Conservation (phyloP, 805 yeast genomes). For the Candida ovalis region DNA sequence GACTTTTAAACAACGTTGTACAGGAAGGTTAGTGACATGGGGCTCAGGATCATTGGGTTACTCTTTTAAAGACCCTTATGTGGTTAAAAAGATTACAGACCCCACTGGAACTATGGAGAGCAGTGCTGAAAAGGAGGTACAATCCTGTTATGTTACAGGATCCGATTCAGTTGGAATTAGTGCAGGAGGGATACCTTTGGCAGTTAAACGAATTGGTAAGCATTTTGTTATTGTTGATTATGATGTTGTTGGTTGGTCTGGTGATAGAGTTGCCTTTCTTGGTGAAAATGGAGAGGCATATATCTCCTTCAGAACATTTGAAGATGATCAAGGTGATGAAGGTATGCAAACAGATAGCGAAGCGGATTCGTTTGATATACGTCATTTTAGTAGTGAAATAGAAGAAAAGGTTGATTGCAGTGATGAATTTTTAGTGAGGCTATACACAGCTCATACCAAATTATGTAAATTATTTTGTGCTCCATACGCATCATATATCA, state of each 20-base stretch:
- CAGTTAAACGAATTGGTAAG: conserved; percentile 5
- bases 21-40: conserved; percentile 8
- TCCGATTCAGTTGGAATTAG: conserved; percentile 6
- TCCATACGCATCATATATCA: conserved; percentile 7
- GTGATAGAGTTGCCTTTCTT: conserved; percentile 10
- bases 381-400: not conserved
- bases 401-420: conserved; percentile 3
- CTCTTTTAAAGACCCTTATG: conserved; percentile 15
- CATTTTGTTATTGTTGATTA: conserved; percentile 9
- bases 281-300: conserved; percentile 12
- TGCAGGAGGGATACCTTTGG: conserved; percentile 9
- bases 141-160: not conserved
- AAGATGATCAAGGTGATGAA: conserved; percentile 2
- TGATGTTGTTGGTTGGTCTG: conserved; percentile 8
- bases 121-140: not conserved
- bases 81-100: not conserved
- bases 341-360: not conserved
- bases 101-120: not conserved
- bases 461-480: conserved; percentile 6
- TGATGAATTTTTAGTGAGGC: conserved; percentile 5
- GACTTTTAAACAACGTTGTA: conserved; percentile 2
- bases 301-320: conserved; percentile 6
- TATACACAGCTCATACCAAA: not conserved
- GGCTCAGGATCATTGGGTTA: conserved; percentile 12
- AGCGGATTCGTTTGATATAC: not conserved